phyloP scores from a whole-genome alignment of 2,329 filamentous ascomycete species.

The Sporothrix schenckii region DNA sequence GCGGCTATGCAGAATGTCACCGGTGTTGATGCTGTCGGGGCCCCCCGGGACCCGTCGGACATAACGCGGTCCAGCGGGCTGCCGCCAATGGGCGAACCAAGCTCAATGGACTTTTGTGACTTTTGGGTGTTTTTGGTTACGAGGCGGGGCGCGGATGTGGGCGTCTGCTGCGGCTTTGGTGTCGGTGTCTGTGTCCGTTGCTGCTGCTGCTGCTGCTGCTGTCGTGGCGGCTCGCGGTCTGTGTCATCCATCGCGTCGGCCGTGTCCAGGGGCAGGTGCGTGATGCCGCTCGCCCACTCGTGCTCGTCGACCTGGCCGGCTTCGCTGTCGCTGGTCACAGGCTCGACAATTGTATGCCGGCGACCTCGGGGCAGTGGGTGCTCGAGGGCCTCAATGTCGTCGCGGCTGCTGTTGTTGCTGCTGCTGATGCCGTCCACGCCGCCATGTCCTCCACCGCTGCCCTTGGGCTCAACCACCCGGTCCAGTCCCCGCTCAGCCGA shows the following conservation, averaged over 20 bases:
- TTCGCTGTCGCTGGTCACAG: slow-evolving; percentile 49
- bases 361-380: slow-evolving; percentile 21
- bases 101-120: not conserved
- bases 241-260: slow-evolving; percentile 39
- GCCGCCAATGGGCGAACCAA: not conserved
- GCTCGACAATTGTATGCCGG: slow-evolving; percentile 44
- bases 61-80: not conserved
- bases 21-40: not conserved
- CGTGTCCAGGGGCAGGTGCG: slow-evolving; percentile 32
- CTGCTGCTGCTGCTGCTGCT: not conserved
- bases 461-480: slow-evolving; percentile 45
- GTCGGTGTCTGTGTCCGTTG: not conserved
- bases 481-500: slow-evolving; percentile 40
- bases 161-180: slow-evolving; percentile 42
- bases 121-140: not conserved
- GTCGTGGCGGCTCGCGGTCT: slow-evolving; percentile 39
- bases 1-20: slow-evolving; percentile 58
- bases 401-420: slow-evolving; percentile 27
- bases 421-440: slow-evolving; percentile 22
- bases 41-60: not conserved
- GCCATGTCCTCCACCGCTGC: slow-evolving; percentile 27
- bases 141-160: not conserved
- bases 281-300: slow-evolving; percentile 56
- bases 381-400: not conserved
- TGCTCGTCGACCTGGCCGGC: slow-evolving; percentile 61